phyloP scores from a whole-genome alignment of 345 rosid species.

The Syzygium oleosum region DNA sequence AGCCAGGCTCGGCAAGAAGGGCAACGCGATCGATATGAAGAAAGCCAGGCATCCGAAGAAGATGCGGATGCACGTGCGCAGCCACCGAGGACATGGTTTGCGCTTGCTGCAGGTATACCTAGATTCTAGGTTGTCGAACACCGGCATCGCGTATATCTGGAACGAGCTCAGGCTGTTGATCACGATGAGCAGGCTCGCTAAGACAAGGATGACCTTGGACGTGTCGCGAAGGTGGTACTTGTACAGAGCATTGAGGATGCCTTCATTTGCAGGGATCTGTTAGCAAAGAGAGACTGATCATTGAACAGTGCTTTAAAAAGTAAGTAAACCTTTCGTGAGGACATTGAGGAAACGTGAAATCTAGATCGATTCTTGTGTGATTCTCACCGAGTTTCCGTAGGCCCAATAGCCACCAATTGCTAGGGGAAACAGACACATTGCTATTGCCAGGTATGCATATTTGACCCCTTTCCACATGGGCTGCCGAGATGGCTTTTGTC shows the following conservation, averaged over 20 bases:
- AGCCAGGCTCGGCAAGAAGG: constrained; percentile 49
- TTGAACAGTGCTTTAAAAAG: neutral
- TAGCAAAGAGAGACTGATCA: neutral
- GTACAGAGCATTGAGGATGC: constrained; percentile 34
- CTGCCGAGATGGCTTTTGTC: constrained; percentile 30
- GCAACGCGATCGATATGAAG: constrained; percentile 44
- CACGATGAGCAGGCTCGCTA: constrained; percentile 39
- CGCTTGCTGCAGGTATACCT: constrained; percentile 30
- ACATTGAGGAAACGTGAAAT: neutral
- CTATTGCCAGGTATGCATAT: constrained; percentile 38
- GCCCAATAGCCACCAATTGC: constrained; percentile 51
- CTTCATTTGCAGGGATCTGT: constrained; percentile 33
- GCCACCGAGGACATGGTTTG: constrained; percentile 46
- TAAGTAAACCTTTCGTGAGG: neutral
- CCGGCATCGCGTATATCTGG: constrained; percentile 61
- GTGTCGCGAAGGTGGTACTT: constrained; percentile 18
- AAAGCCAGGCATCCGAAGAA: constrained; percentile 38
- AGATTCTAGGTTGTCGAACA: constrained; percentile 45
- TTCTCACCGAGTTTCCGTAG: constrained; percentile 39
- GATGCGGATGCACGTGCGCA: constrained; percentile 27
- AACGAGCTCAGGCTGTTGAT: constrained; percentile 45
- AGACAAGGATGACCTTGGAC: constrained; percentile 21
- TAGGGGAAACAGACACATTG: constrained; percentile 44
- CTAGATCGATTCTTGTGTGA: neutral
- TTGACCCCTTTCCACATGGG: constrained; percentile 63